A percentile compares a stretch with the other conserved stretches of the same genome.
These are phyloP conservation scores for Martensiomyces pterosporus DNA, from an alignment of 192 early-diverging fungal species.

Conservation along the genomic window DNA sequence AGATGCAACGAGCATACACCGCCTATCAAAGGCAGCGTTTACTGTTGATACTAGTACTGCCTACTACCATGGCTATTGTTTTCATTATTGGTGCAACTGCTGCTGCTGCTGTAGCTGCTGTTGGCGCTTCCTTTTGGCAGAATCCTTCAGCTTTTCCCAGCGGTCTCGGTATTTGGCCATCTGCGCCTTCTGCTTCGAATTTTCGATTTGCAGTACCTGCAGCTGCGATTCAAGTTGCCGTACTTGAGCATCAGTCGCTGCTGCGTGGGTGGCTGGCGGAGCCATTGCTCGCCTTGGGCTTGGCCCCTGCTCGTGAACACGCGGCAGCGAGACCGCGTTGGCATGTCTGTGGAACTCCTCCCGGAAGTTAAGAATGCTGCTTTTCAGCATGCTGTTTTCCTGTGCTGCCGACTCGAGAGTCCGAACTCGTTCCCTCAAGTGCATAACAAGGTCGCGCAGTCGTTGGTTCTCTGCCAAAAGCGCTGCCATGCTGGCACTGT, in stretches of 20 bases:
- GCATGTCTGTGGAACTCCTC: constrained; percentile 51
- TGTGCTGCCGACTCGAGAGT: constrained; percentile 45
- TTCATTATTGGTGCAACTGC: background rate
- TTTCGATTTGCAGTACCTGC: constrained; percentile 25
- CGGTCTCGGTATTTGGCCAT: constrained; percentile 47
- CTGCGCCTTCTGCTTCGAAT: constrained; percentile 33
- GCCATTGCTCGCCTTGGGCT: constrained; percentile 9
- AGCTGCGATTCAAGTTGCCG: constrained; percentile 32
- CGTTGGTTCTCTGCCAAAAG: constrained; percentile 28
- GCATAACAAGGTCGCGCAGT: constrained; percentile 15
- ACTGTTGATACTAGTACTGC: background rate
- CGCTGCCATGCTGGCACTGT: background rate
- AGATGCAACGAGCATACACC: too few species aligned
- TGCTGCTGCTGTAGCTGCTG: constrained; percentile 23
- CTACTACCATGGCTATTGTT: constrained; percentile 1
- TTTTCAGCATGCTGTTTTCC: constrained; percentile 51
- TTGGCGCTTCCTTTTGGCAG: constrained; percentile 47
- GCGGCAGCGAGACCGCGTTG: constrained; percentile 27
- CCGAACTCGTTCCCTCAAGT: constrained; percentile 33
- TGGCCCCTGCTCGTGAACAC: constrained; percentile 14
- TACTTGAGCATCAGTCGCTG: constrained; percentile 7
- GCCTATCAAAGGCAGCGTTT: background rate
- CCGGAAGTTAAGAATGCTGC: constrained; percentile 48
- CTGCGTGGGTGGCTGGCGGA: background rate
- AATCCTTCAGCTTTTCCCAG: constrained; percentile 50